Base-by-base conservation (phyloP, 345 rosid genomes). In the Populus ilicifolia region DNA sequence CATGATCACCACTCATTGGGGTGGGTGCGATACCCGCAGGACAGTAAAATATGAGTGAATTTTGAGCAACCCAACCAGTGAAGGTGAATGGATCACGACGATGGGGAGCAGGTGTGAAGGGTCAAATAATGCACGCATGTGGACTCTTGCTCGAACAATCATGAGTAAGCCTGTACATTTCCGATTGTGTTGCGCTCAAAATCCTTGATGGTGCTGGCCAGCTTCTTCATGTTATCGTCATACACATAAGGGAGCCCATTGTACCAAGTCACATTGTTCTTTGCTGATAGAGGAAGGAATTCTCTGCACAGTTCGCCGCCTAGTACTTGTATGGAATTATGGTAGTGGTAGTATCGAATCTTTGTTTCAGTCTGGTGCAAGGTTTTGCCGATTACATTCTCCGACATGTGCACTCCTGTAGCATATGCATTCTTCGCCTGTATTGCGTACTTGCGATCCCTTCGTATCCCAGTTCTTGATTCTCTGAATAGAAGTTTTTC, bases 381-480 rank as follows among this genome's bases (percentile, higher is more conserved):
- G 4, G 98, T 83, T 73, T 86, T 88, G 44, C 98, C 98, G 5
- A 84, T 75, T n/a, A 88, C 86, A 80, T 94, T 92, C 88, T 92
- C 93, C 36, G 98, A 94, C 98, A 94, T 94, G 82, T 92, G 97
- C 44, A 94, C 98, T 14, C 98, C 97, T 0, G 97, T 94, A 0
- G 97, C 92, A 70, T 70, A 90, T 12, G 94, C 97, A 56, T 92
- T 94, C 88, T 84, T 89, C 2, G 98, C 94, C 75, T 92, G 98
- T 30, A 92, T 94, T 33, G 97, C 98, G 23, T 92, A 94, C 80
- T 94, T 94, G 61, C 97, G 83, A 10, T 94, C 98, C 1, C 98
- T 88, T 6, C 98, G 78, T 56, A 92, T 88, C n/a, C 93, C 84
- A 0, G 84, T 88, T 79, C 91, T 82, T 39, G 93, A 88, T 67